These are phyloP conservation scores for Clitoria ternatea DNA, from an alignment of 306 rosid species.

Conservation along the genomic window DNA sequence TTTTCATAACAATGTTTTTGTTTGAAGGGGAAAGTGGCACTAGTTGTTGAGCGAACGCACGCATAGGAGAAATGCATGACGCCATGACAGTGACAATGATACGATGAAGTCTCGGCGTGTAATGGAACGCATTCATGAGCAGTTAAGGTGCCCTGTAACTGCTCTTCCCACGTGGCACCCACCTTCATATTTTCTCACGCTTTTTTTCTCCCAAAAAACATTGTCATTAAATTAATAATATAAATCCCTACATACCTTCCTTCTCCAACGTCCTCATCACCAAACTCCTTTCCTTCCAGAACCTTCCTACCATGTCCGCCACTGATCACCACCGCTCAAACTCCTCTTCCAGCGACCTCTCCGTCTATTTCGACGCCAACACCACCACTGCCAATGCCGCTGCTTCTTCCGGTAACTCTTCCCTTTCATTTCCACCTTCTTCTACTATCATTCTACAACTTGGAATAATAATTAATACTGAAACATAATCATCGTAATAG, in stretches of 20 bases:
- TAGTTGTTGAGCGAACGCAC: neutral
- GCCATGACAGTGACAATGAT: neutral
- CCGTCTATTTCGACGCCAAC: slow-evolving; percentile 38
- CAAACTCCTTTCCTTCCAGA: neutral
- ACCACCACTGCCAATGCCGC: slow-evolving; percentile 3
- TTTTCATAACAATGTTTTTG: too few species aligned
- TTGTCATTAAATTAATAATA: neutral
- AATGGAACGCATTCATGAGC: neutral
- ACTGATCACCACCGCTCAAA: slow-evolving; percentile 28
- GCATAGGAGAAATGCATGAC: too few species aligned
- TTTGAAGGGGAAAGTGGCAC: too few species aligned
- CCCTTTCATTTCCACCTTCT: too few species aligned
- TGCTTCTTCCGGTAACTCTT: slow-evolving; percentile 9
- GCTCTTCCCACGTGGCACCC: slow-evolving; percentile 25
- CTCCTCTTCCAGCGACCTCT: slow-evolving; percentile 39
- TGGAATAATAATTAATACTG: too few species aligned
- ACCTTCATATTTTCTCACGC: neutral
- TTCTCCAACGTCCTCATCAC: neutral
- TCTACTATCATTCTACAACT: too few species aligned
- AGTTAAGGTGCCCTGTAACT: neutral
- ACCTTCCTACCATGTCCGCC: neutral
- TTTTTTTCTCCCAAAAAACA: neutral
- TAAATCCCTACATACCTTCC: slow-evolving; percentile 17
- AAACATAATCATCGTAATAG: too few species aligned
- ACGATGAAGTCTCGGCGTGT: neutral